Conservation (phyloP, 345 rosid species). For the thale cress (Arabidopsis thaliana) region DNA sequence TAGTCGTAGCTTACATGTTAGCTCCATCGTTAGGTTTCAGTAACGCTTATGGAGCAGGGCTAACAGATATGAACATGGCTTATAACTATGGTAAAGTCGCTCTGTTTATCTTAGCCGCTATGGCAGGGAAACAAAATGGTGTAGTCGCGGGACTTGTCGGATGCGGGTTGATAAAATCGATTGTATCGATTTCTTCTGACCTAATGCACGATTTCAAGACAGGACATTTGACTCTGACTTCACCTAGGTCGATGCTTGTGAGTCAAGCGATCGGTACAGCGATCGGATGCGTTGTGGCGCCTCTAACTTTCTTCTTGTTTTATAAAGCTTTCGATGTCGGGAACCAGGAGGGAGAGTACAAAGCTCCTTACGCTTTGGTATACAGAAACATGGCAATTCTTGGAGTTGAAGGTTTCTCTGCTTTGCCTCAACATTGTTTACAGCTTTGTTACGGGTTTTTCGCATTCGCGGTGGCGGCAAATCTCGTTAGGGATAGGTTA, state of each 20-base stretch:
- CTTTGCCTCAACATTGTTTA: constrained; percentile 56
- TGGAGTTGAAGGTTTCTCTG: constrained; percentile 63
- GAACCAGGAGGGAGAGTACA: constrained; percentile 48
- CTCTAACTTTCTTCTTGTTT: constrained; percentile 54
- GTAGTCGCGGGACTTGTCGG: constrained; percentile 62
- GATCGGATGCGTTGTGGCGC: constrained; percentile 59
- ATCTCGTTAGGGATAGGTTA: constrained; percentile 41
- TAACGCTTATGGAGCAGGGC: constrained; percentile 64
- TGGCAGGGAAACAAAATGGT: constrained; percentile 57
- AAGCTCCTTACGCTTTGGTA: constrained; percentile 54
- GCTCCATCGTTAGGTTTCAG: constrained; percentile 59
- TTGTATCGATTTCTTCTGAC: constrained; percentile 58
- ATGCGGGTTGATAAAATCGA: constrained; percentile 61
- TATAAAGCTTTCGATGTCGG: constrained; percentile 59
- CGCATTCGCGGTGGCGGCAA: constrained; percentile 49
- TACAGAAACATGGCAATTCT: constrained; percentile 59
- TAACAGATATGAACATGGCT: constrained; percentile 63
- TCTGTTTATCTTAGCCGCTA: constrained; percentile 55
- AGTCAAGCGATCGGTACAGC: constrained; percentile 62
- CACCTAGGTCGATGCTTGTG: constrained; percentile 59
- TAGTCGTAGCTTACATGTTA: constrained; percentile 52
- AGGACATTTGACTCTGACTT: constrained; percentile 56
- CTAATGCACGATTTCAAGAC: constrained; percentile 65
- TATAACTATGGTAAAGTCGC: constrained; percentile 63
- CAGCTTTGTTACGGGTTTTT: constrained; percentile 53